Evolutionary conservation across 331 rosid genomes (phyloP).

Genomic region (Acacia pycnantha): DNA sequence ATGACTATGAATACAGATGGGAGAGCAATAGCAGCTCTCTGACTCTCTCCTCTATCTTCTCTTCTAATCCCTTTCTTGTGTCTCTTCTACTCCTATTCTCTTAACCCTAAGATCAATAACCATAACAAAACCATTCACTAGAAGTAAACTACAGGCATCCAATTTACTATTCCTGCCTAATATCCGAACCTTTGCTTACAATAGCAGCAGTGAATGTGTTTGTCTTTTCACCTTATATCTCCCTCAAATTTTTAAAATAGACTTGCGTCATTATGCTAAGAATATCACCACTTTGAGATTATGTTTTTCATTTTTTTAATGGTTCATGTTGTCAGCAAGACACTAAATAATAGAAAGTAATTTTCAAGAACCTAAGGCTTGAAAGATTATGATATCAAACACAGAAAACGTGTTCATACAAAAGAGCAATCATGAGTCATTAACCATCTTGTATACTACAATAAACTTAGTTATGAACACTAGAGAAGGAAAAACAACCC

Average conservation of each 20-base stretch:
- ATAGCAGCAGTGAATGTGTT: not conserved
- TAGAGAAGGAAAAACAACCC: conserved; percentile 8
- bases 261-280: not conserved
- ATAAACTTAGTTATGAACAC: not conserved
- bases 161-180: not conserved
- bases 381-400: not conserved
- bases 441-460: not conserved
- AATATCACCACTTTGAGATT: not conserved
- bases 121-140: too few relatives aligned
- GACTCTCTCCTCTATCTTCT: too few relatives aligned
- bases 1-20: too few relatives aligned
- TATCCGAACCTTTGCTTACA: not conserved
- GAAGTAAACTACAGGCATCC: not conserved
- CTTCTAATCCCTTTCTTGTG: too few relatives aligned
- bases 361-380: not conserved
- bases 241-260: not conserved
- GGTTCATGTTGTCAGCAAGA: not conserved
- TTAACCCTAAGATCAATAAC: too few relatives aligned
- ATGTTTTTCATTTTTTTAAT: not conserved
- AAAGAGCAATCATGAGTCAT: not conserved
- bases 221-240: not conserved
- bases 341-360: not conserved
- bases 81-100: too few relatives aligned
- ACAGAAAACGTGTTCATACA: not conserved
- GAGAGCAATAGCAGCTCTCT: too few relatives aligned